Base-by-base conservation (phyloP, 2,329 filamentous ascomycete species). In the Didymosphaeria variabile region DNA sequence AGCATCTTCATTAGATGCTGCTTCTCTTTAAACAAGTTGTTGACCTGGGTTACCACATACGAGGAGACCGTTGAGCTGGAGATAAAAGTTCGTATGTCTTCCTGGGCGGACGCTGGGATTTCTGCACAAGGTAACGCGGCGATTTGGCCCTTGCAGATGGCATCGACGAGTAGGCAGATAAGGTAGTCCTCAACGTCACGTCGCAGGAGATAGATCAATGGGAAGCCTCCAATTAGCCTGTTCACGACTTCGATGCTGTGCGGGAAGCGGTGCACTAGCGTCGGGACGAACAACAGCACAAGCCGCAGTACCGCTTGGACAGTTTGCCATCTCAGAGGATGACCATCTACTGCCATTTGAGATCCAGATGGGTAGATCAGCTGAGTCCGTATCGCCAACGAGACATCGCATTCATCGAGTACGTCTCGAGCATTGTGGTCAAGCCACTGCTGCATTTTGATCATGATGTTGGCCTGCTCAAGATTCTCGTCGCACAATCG, bases 351-450 rank as follows among this genome's bases (percentile, higher is more conserved):
- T 8, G 73, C 63, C 9, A 65, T 71, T 57, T 81, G 81, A 0
- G 67, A 67, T 9, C 81, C 81, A 13, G 80, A 80, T 0, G 81
- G 80, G 54, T 82, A 83, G 19, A 82, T 79, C 0, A 83, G 70
- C 66, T 81, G 79, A 17, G 80, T 81, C 2, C 71, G 67, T 1
- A 79, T 76, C 1, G 77, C 76, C 38, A 82, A 72, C n/a, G 78
- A 79, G 29, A 81, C 75, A 54, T 83, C 81, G 40, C 74, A 89
- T 67, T 91, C 89, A 62, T 91, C 89, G 0, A 91, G 74, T 0
- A 91, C 79, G 67, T 92, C 89, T 0, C 88, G 82, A 2, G 82
- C 85, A 1, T 78, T 68, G 0, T 61, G 60, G 2, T 84, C 77
- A 6, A 91, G 70, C 79, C 84, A 86, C 0, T 72, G 60, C 31